Evolutionary conservation across 2,329 filamentous ascomycete genomes (phyloP).

Genomic region (Aspergillus piperis): DNA sequence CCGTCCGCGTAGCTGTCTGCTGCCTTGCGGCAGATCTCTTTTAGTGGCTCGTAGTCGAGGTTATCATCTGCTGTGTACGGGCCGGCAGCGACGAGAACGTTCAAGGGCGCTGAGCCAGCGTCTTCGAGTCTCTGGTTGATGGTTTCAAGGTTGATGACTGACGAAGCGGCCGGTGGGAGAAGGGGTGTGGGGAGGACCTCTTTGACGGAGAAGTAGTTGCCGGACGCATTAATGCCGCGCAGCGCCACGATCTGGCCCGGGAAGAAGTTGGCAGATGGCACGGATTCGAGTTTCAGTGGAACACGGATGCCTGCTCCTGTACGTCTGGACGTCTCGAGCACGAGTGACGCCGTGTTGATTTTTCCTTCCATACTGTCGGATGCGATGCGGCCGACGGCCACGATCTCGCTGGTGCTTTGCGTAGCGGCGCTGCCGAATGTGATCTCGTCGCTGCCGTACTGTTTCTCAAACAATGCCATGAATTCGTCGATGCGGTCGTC

Average conservation of each 20-base stretch:
- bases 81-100: conserved; percentile 75
- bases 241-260: conserved; percentile 92
- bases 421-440: conserved; percentile 84
- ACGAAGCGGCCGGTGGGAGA: conserved; percentile 72
- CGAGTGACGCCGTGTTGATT: conserved; percentile 79
- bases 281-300: conserved; percentile 71
- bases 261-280: conserved; percentile 79
- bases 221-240: conserved; percentile 81
- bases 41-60: conserved; percentile 83
- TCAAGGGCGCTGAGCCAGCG: conserved; percentile 69
- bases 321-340: conserved; percentile 83
- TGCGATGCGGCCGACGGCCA: conserved; percentile 88
- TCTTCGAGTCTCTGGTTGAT: conserved; percentile 70
- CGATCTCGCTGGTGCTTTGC: conserved; percentile 80
- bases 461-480: conserved; percentile 68
- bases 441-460: conserved; percentile 74
- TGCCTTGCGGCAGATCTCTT: conserved; percentile 76
- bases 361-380: conserved; percentile 83
- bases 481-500: conserved; percentile 97
- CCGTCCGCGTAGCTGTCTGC: conserved; percentile 73
- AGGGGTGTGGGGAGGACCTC: conserved; percentile 75
- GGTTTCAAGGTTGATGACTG: conserved; percentile 63
- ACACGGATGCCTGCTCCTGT: conserved; percentile 81
- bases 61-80: conserved; percentile 93
- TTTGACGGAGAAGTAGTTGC: conserved; percentile 76